phyloP scores from a whole-genome alignment of 208 protist species.

The Trypanosoma lewisi region DNA sequence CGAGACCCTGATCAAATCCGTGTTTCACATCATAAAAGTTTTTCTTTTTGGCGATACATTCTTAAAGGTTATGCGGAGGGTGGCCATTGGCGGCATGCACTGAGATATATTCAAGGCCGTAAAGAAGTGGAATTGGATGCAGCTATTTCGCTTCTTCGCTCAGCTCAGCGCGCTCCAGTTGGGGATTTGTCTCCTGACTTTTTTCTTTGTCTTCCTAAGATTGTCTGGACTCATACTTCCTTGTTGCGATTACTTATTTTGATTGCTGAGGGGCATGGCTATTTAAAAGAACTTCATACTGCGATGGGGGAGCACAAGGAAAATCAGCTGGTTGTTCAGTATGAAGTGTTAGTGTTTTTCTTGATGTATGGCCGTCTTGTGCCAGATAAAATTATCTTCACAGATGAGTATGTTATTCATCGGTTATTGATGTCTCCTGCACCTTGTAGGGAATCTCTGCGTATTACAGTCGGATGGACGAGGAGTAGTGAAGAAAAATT shows the following conservation, averaged over 20 bases:
- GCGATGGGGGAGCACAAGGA: constrained; percentile 9
- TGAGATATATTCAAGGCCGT: constrained; percentile 5
- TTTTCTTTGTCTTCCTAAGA: constrained; percentile 18
- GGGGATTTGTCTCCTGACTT: constrained; percentile 20
- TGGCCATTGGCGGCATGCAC: constrained; percentile 26
- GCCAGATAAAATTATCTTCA: constrained; percentile 1
- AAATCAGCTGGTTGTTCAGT: constrained; percentile 2
- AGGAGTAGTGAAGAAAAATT: background rate
- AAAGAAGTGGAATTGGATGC: constrained; percentile 2
- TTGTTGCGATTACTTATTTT: constrained; percentile 23
- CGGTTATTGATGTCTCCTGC: constrained; percentile 27
- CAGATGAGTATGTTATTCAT: constrained; percentile 27
- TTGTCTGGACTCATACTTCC: constrained; percentile 8
- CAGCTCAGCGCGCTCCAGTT: constrained; percentile 24
- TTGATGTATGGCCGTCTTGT: constrained; percentile 11
- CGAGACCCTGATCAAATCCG: constrained; percentile 11
- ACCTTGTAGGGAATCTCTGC: background rate
- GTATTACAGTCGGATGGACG: constrained; percentile 10
- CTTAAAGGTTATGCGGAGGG: constrained; percentile 31
- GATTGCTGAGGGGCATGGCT: constrained; percentile 25
- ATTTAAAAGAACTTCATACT: constrained; percentile 13
- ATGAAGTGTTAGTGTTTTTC: constrained; percentile 21
- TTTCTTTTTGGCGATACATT: constrained; percentile 22
- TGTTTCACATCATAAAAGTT: background rate
- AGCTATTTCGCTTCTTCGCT: constrained; percentile 22